Base-by-base conservation (phyloP, 352 stramenopile genomes). In the Pythium brachiatum region DNA sequence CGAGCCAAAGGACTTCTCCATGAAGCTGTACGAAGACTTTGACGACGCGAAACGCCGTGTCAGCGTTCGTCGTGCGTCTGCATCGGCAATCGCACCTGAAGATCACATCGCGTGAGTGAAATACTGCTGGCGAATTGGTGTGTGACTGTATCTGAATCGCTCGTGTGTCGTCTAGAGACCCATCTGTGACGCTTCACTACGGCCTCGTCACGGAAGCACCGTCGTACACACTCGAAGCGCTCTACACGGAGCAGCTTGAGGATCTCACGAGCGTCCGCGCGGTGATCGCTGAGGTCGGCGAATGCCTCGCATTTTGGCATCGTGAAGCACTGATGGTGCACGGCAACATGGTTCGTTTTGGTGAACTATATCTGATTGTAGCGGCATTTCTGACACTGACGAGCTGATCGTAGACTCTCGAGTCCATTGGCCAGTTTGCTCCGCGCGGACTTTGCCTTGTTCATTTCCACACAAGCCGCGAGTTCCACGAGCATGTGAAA, bases 221-320 rank as follows among this genome's bases (percentile, higher is more conserved):
- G 13, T n/a, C 70, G 32, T 85, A 81, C 39, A 87, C 68, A 8
- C 60, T 92, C 2, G 72, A 83, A 21, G 50, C 67, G 0, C 56
- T 86, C 15, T 47, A 58, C 26, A 56, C 41, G 0, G 77, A 86
- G 63, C 64, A 73, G 4, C 27, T 81, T 15, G 66, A 66, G 16
- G 67, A 86, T 38, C 44, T 57, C 3, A 73, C 65, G 11, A 65
- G 59, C 8, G 46, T 76, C 21, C 70, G 69, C 2, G 54, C 68
- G 0, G 66, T 90, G 1, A 62, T 83, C 7, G 70, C 69, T 6
- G 73, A 84, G 55, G 18, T 87, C 7, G 77, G 74, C 0, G 72
- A 79, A 12, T 89, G 80, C 34, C 55, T 88, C 16, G 54, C 48
- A 15, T 88, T 89, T 27, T 92, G 77, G 77, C 83, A 92, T 47